These are phyloP conservation scores for Quercus bicolor DNA, from an alignment of 306 rosid genomes.

Conservation along the genomic window DNA sequence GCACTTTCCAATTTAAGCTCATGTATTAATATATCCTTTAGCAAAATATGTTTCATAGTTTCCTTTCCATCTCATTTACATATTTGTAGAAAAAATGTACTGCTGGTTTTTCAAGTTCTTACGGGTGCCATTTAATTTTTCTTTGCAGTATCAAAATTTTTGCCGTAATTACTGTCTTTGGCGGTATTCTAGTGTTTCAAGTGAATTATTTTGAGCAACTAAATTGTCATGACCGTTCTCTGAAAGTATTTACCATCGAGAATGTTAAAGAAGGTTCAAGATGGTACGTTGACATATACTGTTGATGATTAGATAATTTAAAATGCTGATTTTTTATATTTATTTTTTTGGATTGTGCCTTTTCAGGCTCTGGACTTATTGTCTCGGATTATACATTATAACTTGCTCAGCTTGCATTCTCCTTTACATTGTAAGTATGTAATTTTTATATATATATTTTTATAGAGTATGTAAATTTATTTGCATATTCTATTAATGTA, in stretches of 20 bases:
- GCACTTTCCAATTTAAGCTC: no score
- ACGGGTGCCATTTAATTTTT: slow-evolving; percentile 22
- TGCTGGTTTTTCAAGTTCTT: slow-evolving; percentile 7
- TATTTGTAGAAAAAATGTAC: no score
- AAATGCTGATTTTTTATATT: not conserved
- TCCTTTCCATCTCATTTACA: no score
- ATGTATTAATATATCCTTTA: no score
- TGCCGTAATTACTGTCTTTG: slow-evolving; percentile 62
- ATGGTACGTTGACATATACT: slow-evolving; percentile 53
- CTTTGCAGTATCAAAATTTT: slow-evolving; percentile 66
- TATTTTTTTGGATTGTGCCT: slow-evolving; percentile 23
- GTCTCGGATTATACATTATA: slow-evolving; percentile 75
- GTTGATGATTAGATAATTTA: not conserved
- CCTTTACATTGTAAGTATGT: slow-evolving; percentile 75
- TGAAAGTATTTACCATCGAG: slow-evolving; percentile 70
- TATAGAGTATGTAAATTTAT: not conserved
- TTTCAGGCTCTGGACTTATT: slow-evolving; percentile 92
- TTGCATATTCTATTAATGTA: slow-evolving; percentile 4
- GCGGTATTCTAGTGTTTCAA: slow-evolving; percentile 71
- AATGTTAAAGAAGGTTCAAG: slow-evolving; percentile 70
- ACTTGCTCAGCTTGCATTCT: slow-evolving; percentile 73
- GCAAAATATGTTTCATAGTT: no score
- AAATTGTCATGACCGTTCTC: no score
- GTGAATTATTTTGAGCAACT: slow-evolving; percentile 83
- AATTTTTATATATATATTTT: no score